Evolutionary conservation across 805 yeast species (phyloP).

Genomic region (Pichia sporocuriosa): DNA sequence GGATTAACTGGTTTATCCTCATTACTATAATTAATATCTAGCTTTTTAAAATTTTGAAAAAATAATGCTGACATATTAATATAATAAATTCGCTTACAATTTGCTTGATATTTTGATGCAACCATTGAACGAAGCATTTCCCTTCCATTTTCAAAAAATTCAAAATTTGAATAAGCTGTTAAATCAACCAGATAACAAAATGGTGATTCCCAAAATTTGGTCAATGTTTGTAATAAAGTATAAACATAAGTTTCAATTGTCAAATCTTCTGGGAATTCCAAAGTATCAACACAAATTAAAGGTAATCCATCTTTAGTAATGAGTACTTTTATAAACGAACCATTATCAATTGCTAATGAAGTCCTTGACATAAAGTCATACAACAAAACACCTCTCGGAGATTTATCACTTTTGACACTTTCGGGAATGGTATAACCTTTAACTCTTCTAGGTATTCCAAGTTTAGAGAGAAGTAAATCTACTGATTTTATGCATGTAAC

Average conservation of each 20-base stretch:
- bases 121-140: slow-evolving; percentile 27
- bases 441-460: slow-evolving; percentile 56
- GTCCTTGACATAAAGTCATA: slow-evolving; percentile 71
- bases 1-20: slow-evolving; percentile 2
- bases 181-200: slow-evolving; percentile 62
- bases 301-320: slow-evolving; percentile 72
- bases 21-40: slow-evolving; percentile 9
- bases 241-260: slow-evolving; percentile 50
- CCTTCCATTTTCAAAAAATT: slow-evolving; percentile 8
- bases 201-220: slow-evolving; percentile 65
- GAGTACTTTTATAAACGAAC: slow-evolving; percentile 52
- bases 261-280: slow-evolving; percentile 30
- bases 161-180: slow-evolving; percentile 41
- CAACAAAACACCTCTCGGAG: slow-evolving; percentile 43
- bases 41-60: slow-evolving; percentile 12
- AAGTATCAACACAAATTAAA: slow-evolving; percentile 44
- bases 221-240: slow-evolving; percentile 54
- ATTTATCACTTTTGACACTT: slow-evolving; percentile 40
- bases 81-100: slow-evolving; percentile 49
- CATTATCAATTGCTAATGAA: slow-evolving; percentile 46
- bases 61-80: slow-evolving; percentile 39
- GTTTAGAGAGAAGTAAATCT: slow-evolving; percentile 40
- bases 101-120: slow-evolving; percentile 44
- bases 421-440: slow-evolving; percentile 52
- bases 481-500: slow-evolving; percentile 31